These are phyloP conservation scores for Trichoderma parareesei DNA, from an alignment of 495 filamentous ascomycete species.

Conservation along the genomic window DNA sequence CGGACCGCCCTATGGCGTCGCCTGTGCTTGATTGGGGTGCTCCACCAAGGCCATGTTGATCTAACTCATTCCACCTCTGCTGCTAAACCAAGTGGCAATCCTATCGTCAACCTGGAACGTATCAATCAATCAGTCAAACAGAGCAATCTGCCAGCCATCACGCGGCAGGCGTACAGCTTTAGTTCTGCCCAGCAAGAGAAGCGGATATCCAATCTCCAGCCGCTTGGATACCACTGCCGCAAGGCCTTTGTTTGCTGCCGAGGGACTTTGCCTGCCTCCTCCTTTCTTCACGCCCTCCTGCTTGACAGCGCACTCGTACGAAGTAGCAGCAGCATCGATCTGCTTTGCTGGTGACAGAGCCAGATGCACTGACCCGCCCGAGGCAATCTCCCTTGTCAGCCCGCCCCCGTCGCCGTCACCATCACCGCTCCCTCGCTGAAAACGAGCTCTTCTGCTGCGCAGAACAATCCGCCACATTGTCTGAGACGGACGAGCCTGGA, in stretches of 20 bases:
- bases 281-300: neutral
- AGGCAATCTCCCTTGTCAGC: slow-evolving; percentile 5
- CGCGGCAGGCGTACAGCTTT: neutral
- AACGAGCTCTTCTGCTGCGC: neutral
- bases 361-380: slow-evolving; percentile 7
- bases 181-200: neutral
- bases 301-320: too few relatives aligned
- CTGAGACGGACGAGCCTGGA: slow-evolving; percentile 52
- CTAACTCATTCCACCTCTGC: neutral
- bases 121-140: neutral
- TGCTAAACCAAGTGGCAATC: neutral
- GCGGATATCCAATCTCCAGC: neutral
- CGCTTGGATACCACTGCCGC: neutral
- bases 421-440: slow-evolving; percentile 5
- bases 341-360: neutral
- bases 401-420: neutral
- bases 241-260: neutral
- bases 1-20: neutral
- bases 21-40: neutral
- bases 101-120: neutral
- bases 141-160: slow-evolving; percentile 1
- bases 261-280: neutral
- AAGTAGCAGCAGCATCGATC: neutral
- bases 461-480: slow-evolving; percentile 53
- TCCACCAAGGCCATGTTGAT: neutral